phyloP scores from a whole-genome alignment of 2,329 filamentous ascomycete species.

The Harringtonia lauricola region DNA sequence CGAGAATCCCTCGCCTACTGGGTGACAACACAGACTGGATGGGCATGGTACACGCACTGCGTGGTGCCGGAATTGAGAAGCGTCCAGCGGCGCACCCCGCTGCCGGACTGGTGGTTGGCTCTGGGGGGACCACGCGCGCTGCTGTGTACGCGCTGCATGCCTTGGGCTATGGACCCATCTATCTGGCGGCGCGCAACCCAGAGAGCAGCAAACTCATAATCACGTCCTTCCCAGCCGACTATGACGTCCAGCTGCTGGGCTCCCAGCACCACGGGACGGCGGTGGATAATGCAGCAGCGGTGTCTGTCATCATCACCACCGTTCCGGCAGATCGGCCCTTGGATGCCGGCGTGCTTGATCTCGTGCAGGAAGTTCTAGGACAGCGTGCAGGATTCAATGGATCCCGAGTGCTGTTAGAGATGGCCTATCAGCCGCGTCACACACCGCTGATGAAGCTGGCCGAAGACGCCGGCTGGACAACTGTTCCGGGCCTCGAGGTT shows the following conservation, averaged over 20 bases:
- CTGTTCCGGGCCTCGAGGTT: slow-evolving; percentile 79
- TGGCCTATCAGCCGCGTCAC: slow-evolving; percentile 86
- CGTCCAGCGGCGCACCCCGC: slow-evolving; percentile 21
- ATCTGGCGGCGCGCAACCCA: slow-evolving; percentile 68
- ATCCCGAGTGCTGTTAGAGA: slow-evolving; percentile 64
- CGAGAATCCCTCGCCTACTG: slow-evolving; percentile 43
- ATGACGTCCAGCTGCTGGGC: slow-evolving; percentile 56
- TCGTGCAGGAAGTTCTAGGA: slow-evolving; percentile 45
- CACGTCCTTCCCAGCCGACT: slow-evolving; percentile 61
- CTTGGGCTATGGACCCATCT: slow-evolving; percentile 77
- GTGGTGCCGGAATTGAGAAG: slow-evolving; percentile 49
- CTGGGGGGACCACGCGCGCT: slow-evolving; percentile 83
- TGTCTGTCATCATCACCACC: slow-evolving; percentile 72
- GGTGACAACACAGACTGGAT: slow-evolving; percentile 96
- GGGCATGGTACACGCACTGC: slow-evolving; percentile 76
- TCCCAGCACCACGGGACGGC: slow-evolving; percentile 30
- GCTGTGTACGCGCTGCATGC: slow-evolving; percentile 80
- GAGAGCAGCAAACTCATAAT: slow-evolving; percentile 58
- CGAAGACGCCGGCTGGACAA: slow-evolving; percentile 65
- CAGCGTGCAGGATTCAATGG: slow-evolving; percentile 12
- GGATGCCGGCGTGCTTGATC: slow-evolving; percentile 56
- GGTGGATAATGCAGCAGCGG: slow-evolving; percentile 36
- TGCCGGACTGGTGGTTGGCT: slow-evolving; percentile 74
- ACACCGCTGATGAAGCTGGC: slow-evolving; percentile 83
- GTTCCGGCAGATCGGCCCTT: slow-evolving; percentile 84